Conservation (phyloP, 2,329 filamentous ascomycete genomes). For the Tolypocladium pustulatum region DNA sequence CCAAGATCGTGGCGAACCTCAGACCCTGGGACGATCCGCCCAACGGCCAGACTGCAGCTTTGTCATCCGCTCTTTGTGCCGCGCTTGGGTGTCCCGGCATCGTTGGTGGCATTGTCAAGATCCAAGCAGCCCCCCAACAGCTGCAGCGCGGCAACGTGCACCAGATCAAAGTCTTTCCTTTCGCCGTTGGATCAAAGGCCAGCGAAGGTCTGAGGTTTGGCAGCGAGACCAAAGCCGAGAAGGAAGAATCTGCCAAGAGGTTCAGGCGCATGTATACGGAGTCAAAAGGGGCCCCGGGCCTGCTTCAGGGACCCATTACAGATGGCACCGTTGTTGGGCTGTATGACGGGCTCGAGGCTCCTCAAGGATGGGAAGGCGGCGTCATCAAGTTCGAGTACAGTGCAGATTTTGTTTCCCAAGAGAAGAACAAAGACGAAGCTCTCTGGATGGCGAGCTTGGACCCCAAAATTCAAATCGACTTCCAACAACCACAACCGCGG, state of each 20-base stretch:
- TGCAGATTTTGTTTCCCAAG: slow-evolving; percentile 21
- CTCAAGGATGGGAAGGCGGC: slow-evolving; percentile 69
- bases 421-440: slow-evolving; percentile 34
- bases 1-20: slow-evolving; percentile 66
- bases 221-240: slow-evolving; percentile 73
- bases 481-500: slow-evolving; percentile 62
- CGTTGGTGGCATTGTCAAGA: slow-evolving; percentile 76
- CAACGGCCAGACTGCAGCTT: slow-evolving; percentile 65
- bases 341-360: slow-evolving; percentile 41
- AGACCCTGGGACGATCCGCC: slow-evolving; percentile 78
- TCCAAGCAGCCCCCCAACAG: slow-evolving; percentile 71
- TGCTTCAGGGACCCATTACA: slow-evolving; percentile 77
- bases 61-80: slow-evolving; percentile 69
- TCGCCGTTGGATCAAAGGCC: slow-evolving; percentile 47
- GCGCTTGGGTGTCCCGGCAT: slow-evolving; percentile 61
- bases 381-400: slow-evolving; percentile 62
- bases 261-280: slow-evolving; percentile 63
- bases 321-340: slow-evolving; percentile 70
- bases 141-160: slow-evolving; percentile 55
- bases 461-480: slow-evolving; percentile 59
- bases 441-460: slow-evolving; percentile 74
- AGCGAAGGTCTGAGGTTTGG: slow-evolving; percentile 71
- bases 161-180: slow-evolving; percentile 71
- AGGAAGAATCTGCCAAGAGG: slow-evolving; percentile 63
- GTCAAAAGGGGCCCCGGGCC: slow-evolving; percentile 40